Percentiles rank a stretch among this genome's conserved stretches.
These are phyloP conservation scores for Phytophthora sansomeana DNA, from an alignment of 352 stramenopile species.

Conservation along the genomic window DNA sequence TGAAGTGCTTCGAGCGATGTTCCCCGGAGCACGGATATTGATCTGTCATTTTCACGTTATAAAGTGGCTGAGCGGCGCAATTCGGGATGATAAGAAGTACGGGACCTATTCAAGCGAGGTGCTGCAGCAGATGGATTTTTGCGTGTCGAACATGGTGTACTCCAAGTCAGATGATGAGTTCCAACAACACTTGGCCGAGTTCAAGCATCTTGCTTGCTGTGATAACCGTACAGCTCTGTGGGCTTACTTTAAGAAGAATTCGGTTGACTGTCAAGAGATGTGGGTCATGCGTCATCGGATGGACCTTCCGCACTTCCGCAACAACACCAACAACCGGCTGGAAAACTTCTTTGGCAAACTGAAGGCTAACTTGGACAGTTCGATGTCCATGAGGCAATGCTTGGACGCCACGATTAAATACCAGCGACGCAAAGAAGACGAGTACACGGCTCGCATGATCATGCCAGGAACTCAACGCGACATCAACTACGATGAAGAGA, in stretches of 20 bases:
- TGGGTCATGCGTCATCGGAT: not conserved
- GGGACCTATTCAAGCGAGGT: conserved; percentile 2
- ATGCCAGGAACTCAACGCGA: not conserved
- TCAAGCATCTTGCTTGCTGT: not conserved
- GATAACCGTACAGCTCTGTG: not conserved
- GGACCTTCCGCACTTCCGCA: not conserved
- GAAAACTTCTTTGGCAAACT: not conserved
- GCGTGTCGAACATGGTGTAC: conserved; percentile 14
- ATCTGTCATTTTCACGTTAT: conserved; percentile 12
- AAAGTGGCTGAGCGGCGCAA: conserved; percentile 1
- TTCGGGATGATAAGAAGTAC: conserved; percentile 14
- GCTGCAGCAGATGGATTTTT: conserved; percentile 13
- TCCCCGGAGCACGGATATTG: not conserved
- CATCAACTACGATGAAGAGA: not conserved
- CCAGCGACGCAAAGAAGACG: conserved; percentile 1
- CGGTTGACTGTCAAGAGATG: not conserved
- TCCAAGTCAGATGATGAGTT: not conserved
- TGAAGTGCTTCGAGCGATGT: conserved; percentile 1
- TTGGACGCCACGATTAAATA: not conserved
- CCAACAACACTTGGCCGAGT: conserved; percentile 11
- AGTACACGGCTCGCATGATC: not conserved
- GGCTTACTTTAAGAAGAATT: not conserved
- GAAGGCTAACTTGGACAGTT: not conserved
- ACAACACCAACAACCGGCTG: not conserved
- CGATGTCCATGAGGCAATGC: not conserved